A percentile compares a stretch with the other conserved stretches of the same genome.
phyloP scores from a whole-genome alignment of 2,329 filamentous ascomycete genomes.

The Celoporthe dispersa region DNA sequence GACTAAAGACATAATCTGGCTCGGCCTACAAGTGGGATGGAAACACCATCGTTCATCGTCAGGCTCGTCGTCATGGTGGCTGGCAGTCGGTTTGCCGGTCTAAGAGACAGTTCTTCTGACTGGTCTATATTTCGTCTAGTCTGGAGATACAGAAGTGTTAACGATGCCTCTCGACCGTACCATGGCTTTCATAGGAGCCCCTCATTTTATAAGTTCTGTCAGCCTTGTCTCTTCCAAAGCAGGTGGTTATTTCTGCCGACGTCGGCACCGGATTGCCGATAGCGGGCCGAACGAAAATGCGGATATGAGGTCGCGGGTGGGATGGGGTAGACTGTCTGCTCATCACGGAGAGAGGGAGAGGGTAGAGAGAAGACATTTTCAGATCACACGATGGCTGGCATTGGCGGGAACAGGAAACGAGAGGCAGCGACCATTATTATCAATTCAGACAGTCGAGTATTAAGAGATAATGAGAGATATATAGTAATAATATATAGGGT shows the following conservation, averaged over 20 bases:
- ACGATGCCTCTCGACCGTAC: too few relatives aligned
- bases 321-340: too few relatives aligned
- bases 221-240: background rate
- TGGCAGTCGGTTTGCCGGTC: background rate
- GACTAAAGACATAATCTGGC: background rate
- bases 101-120: background rate
- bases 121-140: background rate
- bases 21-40: conserved; percentile 12
- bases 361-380: background rate
- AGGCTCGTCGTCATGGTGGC: background rate
- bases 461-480: background rate
- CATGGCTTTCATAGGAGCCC: background rate
- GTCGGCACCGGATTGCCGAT: conserved; percentile 5
- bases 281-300: background rate
- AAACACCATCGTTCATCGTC: conserved; percentile 14
- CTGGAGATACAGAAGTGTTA: background rate
- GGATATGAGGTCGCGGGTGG: too few relatives aligned
- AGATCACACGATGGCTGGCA: background rate
- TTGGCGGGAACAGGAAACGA: background rate
- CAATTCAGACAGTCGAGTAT: background rate
- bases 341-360: too few relatives aligned
- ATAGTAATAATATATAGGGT: conserved; percentile 2
- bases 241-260: background rate
- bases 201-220: background rate
- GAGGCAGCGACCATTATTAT: background rate